Evolutionary conservation across 495 filamentous ascomycete species (phyloP).

Genomic region (Penicillium maclennaniae): DNA sequence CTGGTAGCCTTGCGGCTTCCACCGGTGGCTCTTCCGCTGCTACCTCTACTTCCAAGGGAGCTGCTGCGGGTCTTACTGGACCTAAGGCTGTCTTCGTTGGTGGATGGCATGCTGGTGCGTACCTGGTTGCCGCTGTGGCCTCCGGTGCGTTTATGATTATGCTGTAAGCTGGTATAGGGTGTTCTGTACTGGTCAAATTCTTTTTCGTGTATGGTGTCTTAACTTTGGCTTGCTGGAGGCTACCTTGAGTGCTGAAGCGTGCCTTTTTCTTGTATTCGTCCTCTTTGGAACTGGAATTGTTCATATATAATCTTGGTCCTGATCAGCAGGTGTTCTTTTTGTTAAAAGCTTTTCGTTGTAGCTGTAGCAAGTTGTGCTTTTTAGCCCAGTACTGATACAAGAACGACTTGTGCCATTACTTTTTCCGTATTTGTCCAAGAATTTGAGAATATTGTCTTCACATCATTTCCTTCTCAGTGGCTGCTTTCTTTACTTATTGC

Average conservation of each 20-base stretch:
- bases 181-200: background rate
- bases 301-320: conserved; percentile 10
- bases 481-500: no score
- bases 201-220: background rate
- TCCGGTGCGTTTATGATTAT: conserved; percentile 74
- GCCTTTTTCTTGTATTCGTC: conserved; percentile 12
- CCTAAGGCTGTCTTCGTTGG: conserved; percentile 59
- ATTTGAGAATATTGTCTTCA: no score
- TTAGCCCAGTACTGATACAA: no score
- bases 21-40: conserved; percentile 23
- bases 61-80: conserved; percentile 39
- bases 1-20: conserved; percentile 30
- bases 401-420: no score
- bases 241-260: background rate
- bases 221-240: conserved; percentile 2
- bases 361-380: background rate
- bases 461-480: no score
- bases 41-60: conserved; percentile 40
- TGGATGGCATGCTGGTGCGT: conserved; percentile 61
- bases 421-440: no score
- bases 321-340: conserved; percentile 15
- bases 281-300: conserved; percentile 7
- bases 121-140: conserved; percentile 61
- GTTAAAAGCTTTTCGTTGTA: background rate
- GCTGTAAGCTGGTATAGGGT: conserved; percentile 49